These are phyloP conservation scores for Ascosphaera aggregata DNA, from an alignment of 2,329 filamentous ascomycete species.

Conservation along the genomic window DNA sequence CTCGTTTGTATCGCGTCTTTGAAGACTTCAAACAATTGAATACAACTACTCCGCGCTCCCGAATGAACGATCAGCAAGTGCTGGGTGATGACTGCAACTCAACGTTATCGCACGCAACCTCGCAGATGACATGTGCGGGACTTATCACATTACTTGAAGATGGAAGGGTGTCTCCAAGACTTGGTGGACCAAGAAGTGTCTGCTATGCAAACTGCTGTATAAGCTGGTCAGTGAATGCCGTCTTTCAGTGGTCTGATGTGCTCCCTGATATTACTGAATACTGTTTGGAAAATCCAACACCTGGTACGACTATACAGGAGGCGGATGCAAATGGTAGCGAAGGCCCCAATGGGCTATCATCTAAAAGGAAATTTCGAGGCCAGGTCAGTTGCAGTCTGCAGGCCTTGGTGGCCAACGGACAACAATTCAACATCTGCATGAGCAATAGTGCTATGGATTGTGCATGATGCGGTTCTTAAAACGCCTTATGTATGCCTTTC, in stretches of 20 bases:
- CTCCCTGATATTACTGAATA: neutral
- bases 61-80: neutral
- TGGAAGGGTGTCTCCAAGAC: neutral
- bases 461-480: neutral
- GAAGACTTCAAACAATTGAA: neutral
- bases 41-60: neutral
- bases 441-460: neutral
- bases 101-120: neutral
- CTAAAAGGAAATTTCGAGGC: no score
- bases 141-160: neutral
- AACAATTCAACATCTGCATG: slow-evolving; percentile 1
- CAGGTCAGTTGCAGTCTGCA: neutral
- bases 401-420: neutral
- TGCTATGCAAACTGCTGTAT: slow-evolving; percentile 1
- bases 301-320: neutral
- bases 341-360: no score
- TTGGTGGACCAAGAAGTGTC: slow-evolving; percentile 1
- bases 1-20: neutral
- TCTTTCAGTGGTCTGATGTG: neutral
- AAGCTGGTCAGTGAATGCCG: neutral
- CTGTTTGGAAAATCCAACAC: neutral
- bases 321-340: neutral
- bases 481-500: no score
- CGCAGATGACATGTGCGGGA: neutral
- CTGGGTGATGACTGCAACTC: neutral